These are phyloP conservation scores for Candida tibetensis DNA, from an alignment of 805 yeast species.

Conservation along the genomic window DNA sequence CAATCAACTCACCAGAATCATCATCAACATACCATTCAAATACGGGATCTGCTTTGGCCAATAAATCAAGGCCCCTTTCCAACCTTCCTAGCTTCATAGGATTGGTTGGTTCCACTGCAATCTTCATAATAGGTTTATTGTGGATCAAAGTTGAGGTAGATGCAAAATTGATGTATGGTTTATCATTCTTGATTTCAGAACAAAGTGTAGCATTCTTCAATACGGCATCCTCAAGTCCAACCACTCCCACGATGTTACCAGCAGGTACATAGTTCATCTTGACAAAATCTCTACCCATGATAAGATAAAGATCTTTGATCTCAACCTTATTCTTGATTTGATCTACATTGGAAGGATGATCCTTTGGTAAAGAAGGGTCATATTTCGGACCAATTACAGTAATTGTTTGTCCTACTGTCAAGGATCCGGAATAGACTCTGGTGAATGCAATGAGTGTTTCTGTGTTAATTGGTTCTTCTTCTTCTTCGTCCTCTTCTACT, in stretches of 20 bases:
- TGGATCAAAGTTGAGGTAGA: slow-evolving; percentile 46
- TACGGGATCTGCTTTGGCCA: slow-evolving; percentile 92
- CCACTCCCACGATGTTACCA: slow-evolving; percentile 92
- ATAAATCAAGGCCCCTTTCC: slow-evolving; percentile 71
- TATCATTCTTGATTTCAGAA: slow-evolving; percentile 55
- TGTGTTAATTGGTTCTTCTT: slow-evolving; percentile 37
- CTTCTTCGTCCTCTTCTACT: slow-evolving; percentile 40
- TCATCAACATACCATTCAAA: slow-evolving; percentile 77
- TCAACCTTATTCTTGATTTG: slow-evolving; percentile 57
- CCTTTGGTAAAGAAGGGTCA: slow-evolving; percentile 52
- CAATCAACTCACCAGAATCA: slow-evolving; percentile 88
- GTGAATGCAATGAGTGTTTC: slow-evolving; percentile 87
- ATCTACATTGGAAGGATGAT: slow-evolving; percentile 37
- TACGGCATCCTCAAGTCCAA: slow-evolving; percentile 80
- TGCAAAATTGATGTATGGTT: slow-evolving; percentile 68
- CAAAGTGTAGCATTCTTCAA: slow-evolving; percentile 84
- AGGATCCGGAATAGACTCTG: slow-evolving; percentile 82
- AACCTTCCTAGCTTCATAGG: slow-evolving; percentile 75
- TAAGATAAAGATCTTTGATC: slow-evolving; percentile 66
- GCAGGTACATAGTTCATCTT: slow-evolving; percentile 81
- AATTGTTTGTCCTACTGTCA: slow-evolving; percentile 70
- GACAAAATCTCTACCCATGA: slow-evolving; percentile 91
- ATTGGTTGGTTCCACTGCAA: slow-evolving; percentile 92
- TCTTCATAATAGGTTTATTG: slow-evolving; percentile 89
- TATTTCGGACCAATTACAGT: slow-evolving; percentile 84